Conservation (phyloP, 306 rosid species). For the Vicia villosa region DNA sequence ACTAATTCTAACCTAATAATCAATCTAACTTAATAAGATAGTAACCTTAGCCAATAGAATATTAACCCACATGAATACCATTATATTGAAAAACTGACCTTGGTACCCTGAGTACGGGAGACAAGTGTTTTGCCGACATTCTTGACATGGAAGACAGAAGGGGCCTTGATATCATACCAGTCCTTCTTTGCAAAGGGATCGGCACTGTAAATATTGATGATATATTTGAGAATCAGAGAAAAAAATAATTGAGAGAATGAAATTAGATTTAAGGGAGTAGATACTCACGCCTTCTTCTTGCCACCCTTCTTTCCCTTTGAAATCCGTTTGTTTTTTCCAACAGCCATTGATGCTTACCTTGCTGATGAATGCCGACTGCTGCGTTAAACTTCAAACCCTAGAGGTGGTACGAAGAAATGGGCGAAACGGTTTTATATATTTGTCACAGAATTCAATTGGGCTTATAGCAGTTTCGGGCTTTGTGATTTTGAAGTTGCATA, state of each 20-base stretch:
- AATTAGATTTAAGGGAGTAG: not conserved
- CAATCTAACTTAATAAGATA: not conserved
- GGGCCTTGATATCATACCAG: conserved; percentile 95
- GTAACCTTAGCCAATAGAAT: too few relatives aligned
- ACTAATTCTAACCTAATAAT: not conserved
- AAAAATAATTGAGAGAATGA: not conserved
- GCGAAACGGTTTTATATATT: too few relatives aligned
- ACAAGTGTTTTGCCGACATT: conserved; percentile 93
- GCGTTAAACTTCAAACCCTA: not conserved
- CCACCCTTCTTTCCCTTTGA: conserved; percentile 98
- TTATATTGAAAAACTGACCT: conserved; percentile 45
- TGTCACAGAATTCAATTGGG: too few relatives aligned
- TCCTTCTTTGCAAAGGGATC: conserved; percentile 99
- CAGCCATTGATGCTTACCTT: conserved; percentile 60
- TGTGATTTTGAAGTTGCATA: too few relatives aligned
- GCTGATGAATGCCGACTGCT: not conserved
- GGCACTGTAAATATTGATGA: conserved; percentile 57
- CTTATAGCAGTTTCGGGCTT: too few relatives aligned
- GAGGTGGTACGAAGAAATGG: not conserved
- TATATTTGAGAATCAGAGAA: not conserved
- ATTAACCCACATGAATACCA: too few relatives aligned
- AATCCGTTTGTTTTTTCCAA: conserved; percentile 90
- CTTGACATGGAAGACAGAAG: conserved; percentile 65
- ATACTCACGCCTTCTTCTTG: conserved; percentile 88
- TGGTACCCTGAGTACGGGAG: conserved; percentile 93